Conservation (phyloP, 2,329 filamentous ascomycete genomes). For the Penicillium sp. region DNA sequence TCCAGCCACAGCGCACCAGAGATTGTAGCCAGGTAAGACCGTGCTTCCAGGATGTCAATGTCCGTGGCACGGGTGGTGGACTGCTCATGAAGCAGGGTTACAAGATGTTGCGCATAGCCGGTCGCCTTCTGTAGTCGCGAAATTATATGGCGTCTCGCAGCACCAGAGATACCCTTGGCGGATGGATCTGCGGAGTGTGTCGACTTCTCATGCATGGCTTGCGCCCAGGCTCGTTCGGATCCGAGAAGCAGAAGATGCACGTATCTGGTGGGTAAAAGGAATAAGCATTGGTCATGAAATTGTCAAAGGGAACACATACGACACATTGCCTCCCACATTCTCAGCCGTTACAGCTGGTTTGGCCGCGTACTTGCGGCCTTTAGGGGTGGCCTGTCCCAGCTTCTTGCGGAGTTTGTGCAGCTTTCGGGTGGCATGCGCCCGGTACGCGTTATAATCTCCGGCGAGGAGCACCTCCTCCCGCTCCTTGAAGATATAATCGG, state of each 20-base stretch:
- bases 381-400: conserved; percentile 79
- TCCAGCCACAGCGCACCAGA: conserved; percentile 80
- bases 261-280: conserved; percentile 56
- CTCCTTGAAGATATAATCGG: conserved; percentile 75
- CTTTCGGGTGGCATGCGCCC: conserved; percentile 74
- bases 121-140: conserved; percentile 82
- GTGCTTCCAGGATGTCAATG: conserved; percentile 78
- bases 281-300: conserved; percentile 15
- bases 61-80: conserved; percentile 65
- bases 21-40: conserved; percentile 78
- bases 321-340: conserved; percentile 72
- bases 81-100: conserved; percentile 65
- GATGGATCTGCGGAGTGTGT: conserved; percentile 73
- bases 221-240: conserved; percentile 89
- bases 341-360: conserved; percentile 71
- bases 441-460: conserved; percentile 86
- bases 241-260: conserved; percentile 78
- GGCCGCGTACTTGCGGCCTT: conserved; percentile 79
- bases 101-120: conserved; percentile 68
- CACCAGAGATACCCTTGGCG: conserved; percentile 72
- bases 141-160: conserved; percentile 82
- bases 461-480: conserved; percentile 82
- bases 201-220: conserved; percentile 93
- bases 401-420: conserved; percentile 83
- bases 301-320: conserved; percentile 57